These are phyloP conservation scores for Pyrenochaeta sp. DNA, from an alignment of 2,329 filamentous ascomycete genomes.

Conservation along the genomic window DNA sequence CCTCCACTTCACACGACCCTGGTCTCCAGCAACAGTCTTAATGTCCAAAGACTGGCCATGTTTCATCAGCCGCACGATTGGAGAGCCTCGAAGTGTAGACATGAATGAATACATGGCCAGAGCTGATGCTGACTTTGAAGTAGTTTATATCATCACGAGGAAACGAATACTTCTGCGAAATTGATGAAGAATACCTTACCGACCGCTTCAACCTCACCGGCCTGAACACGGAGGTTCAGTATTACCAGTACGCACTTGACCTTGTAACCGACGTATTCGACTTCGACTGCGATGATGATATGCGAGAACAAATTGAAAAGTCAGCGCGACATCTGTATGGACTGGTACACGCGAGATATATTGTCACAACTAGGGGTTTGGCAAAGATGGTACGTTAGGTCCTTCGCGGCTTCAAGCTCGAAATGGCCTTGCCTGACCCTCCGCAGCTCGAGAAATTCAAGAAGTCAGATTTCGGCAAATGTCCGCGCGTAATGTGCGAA, in stretches of 20 bases:
- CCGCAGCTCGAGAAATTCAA: conserved; percentile 96
- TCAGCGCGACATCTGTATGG: conserved; percentile 95
- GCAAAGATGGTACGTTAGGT: conserved; percentile 84
- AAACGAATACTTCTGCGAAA: conserved; percentile 99
- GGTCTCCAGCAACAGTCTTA: not conserved
- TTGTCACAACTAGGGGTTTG: conserved; percentile 92
- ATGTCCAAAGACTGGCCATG: not conserved
- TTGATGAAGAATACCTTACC: conserved; percentile 98
- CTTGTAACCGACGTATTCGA: conserved; percentile 98
- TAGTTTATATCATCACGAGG: conserved; percentile 98
- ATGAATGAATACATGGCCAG: not conserved
- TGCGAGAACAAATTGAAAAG: conserved; percentile 98
- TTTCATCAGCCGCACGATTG: not conserved
- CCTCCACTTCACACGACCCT: conserved; percentile 3
- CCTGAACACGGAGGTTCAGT: conserved; percentile 95
- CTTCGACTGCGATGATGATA: conserved; percentile 97
- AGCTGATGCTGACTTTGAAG: conserved; percentile 12
- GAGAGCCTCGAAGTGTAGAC: conserved; percentile 6
- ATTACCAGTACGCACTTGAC: conserved; percentile 98
- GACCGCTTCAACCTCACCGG: conserved; percentile 98
- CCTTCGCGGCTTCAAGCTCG: not conserved
- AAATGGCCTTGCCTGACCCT: conserved; percentile 6
- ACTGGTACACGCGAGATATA: conserved; percentile 93
- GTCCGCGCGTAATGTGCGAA: conserved; percentile 93
- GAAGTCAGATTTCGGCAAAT: conserved; percentile 97